A percentile compares a stretch with the other conserved stretches of the same genome.
Evolutionary conservation across 1,139 yeast species (phyloP).

Genomic region (Arxiozyma slooffiae): DNA sequence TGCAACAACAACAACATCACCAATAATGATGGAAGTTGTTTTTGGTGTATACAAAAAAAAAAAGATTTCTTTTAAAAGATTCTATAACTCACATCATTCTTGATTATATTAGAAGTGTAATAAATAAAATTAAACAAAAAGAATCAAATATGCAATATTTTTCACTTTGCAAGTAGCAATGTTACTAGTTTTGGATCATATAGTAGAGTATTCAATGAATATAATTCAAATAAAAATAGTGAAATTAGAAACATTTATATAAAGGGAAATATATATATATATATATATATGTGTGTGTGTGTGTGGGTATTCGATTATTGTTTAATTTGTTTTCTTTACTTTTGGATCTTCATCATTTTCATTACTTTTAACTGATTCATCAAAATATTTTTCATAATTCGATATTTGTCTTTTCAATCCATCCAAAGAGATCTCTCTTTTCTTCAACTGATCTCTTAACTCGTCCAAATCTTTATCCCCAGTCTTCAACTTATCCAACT

Average conservation of each 20-base stretch:
- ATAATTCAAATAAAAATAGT: slow-evolving; percentile 7
- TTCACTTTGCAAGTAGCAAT: not conserved
- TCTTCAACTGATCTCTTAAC: slow-evolving; percentile 33
- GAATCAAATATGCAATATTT: not conserved
- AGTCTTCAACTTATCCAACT: not conserved
- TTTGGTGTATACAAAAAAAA: not conserved
- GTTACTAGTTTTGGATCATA: not conserved
- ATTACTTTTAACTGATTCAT: slow-evolving; percentile 23
- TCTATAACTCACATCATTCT: slow-evolving; percentile 1
- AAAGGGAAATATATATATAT: slow-evolving; percentile 6
- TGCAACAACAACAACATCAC: too few species aligned
- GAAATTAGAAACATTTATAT: slow-evolving; percentile 12
- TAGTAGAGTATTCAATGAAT: slow-evolving; percentile 1
- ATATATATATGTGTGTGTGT: not conserved
- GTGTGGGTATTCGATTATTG: not conserved
- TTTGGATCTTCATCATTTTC: not conserved
- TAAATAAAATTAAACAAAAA: not conserved
- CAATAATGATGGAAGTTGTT: too few species aligned
- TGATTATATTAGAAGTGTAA: not conserved
- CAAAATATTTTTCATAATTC: slow-evolving; percentile 46
- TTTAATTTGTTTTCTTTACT: slow-evolving; percentile 3
- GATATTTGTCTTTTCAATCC: slow-evolving; percentile 45
- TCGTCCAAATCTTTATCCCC: slow-evolving; percentile 36
- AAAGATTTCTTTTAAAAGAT: not conserved
- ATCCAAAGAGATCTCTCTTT: slow-evolving; percentile 40